Conservation (phyloP, 495 filamentous ascomycete genomes). For the Neohortaea acidophila region DNA sequence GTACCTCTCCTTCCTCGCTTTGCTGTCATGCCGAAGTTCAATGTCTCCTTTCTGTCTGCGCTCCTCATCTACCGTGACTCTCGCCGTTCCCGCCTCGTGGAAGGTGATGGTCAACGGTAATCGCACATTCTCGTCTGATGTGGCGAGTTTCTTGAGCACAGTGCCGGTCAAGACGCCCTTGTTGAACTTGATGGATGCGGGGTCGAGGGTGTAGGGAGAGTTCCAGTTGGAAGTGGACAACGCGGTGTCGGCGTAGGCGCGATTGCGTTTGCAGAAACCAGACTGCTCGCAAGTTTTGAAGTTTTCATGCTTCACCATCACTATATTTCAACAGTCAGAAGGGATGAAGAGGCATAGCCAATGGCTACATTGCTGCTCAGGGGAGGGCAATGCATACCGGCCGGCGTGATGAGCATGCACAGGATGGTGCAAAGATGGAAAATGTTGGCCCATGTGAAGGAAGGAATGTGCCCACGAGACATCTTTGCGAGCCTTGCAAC, state of each 20-base stretch:
- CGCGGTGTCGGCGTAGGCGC: constrained; percentile 69
- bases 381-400: constrained; percentile 16
- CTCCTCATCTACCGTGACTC: constrained; percentile 81
- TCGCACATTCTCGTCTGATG: constrained; percentile 47
- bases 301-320: constrained; percentile 78
- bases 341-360: neutral
- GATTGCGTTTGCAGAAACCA: constrained; percentile 91
- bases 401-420: constrained; percentile 21
- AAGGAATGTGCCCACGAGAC: too few species aligned
- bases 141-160: constrained; percentile 57
- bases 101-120: constrained; percentile 79
- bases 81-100: constrained; percentile 70
- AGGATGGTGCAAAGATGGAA: constrained; percentile 14
- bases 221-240: constrained; percentile 51
- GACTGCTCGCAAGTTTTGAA: constrained; percentile 94
- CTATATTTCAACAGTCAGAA: constrained; percentile 29
- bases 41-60: constrained; percentile 78
- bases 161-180: constrained; percentile 65
- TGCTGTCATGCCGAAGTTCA: constrained; percentile 68
- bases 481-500: too few species aligned
- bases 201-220: constrained; percentile 65
- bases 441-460: too few species aligned
- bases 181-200: constrained; percentile 55
- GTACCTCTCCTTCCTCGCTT: constrained; percentile 78
- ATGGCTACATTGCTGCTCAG: neutral